A percentile compares a stretch with the other conserved stretches of the same genome.
phyloP scores from a whole-genome alignment of 805 yeast species.

The Spathaspora gorwiae region DNA sequence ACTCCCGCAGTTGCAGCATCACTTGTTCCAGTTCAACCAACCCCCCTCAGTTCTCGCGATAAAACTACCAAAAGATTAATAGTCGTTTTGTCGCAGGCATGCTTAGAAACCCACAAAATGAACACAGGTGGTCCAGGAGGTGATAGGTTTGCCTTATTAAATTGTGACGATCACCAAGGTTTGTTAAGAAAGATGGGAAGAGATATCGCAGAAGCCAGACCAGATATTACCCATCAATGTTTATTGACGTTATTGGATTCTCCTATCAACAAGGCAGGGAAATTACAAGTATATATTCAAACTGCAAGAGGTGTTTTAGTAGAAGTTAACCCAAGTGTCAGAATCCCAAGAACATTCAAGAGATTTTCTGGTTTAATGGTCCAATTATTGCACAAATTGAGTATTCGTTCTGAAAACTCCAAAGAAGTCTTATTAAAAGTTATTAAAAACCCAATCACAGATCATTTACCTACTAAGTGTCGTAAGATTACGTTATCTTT shows the following conservation, averaged over 20 bases:
- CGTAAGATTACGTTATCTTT: slow-evolving; percentile 88
- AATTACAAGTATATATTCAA: slow-evolving; percentile 91
- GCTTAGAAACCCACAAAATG: slow-evolving; percentile 90
- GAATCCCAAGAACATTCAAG: slow-evolving; percentile 97
- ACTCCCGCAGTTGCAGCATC: slow-evolving; percentile 48
- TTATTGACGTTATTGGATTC: slow-evolving; percentile 88
- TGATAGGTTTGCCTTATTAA: slow-evolving; percentile 87
- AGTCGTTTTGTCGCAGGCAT: slow-evolving; percentile 94
- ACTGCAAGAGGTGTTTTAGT: slow-evolving; percentile 92
- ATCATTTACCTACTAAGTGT: slow-evolving; percentile 94
- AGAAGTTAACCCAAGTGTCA: slow-evolving; percentile 93
- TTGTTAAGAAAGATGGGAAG: slow-evolving; percentile 91
- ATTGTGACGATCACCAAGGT: slow-evolving; percentile 99
- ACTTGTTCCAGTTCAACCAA: slow-evolving; percentile 83
- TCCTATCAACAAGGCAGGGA: slow-evolving; percentile 98
- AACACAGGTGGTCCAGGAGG: slow-evolving; percentile 67
- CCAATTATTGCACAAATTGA: slow-evolving; percentile 85
- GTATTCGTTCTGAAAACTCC: slow-evolving; percentile 90
- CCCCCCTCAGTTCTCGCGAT: slow-evolving; percentile 75
- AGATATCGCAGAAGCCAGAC: slow-evolving; percentile 96
- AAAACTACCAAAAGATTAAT: slow-evolving; percentile 81
- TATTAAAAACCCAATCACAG: slow-evolving; percentile 94
- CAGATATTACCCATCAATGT: slow-evolving; percentile 99
- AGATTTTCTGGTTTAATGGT: slow-evolving; percentile 98
- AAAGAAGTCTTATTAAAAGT: slow-evolving; percentile 92